Evolutionary conservation across 139 green algal species (phyloP), one percentile per base, ranked within the genome.

Genomic region (Chlorella sp.): DNA sequence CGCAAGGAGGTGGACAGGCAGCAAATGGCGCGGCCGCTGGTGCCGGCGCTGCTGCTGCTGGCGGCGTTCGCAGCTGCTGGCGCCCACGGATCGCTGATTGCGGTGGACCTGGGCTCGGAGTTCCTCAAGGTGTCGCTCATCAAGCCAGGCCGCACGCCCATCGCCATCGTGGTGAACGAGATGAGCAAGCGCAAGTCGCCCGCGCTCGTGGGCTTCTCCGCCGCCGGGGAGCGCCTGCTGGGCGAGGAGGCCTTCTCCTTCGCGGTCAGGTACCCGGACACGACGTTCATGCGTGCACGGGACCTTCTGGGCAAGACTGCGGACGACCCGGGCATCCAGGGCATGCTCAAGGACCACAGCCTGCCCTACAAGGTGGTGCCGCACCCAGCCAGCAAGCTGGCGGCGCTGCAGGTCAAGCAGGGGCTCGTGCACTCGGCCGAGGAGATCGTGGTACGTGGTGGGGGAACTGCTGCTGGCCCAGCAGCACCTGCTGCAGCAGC

Each of bases 91-190:
- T n/a, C n/a, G n/a, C 75, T 93, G 1, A 88, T 97, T 80, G 90
- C 92, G 6, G 86, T 99, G 3, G 95, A 99, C 70, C 77, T 97
- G 29, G 95, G 95, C 62, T 86, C 81, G 10, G 95, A 99, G 74
- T 95, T 82, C 71, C 61, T 99, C 1, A 99, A 98, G 69, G 88
- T 99, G 1, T 90, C 86, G 17, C 77, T 98, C 3, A 91, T 98
- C 20, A 93, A 94, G 77, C 87, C 92, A 6, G 91, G 93, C 3
- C 74, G 83, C 27, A 89, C 87, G 20, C 92, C 92, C 34, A 94
- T 96, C 51, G 80, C 68, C 20, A 87, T 98, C 35, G 95, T 96
- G 5, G 90, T 90, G 31, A 99, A 99, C 72, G 95, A 99, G 71
- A 95, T 98, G 81, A 92, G 77, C 72, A 97, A 94, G 73, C 78